Percentiles rank a stretch among this genome's conserved stretches.
Evolutionary conservation across 768 basidiomycete genomes (phyloP).

Genomic region (Coprinopsis marcescibilis): DNA sequence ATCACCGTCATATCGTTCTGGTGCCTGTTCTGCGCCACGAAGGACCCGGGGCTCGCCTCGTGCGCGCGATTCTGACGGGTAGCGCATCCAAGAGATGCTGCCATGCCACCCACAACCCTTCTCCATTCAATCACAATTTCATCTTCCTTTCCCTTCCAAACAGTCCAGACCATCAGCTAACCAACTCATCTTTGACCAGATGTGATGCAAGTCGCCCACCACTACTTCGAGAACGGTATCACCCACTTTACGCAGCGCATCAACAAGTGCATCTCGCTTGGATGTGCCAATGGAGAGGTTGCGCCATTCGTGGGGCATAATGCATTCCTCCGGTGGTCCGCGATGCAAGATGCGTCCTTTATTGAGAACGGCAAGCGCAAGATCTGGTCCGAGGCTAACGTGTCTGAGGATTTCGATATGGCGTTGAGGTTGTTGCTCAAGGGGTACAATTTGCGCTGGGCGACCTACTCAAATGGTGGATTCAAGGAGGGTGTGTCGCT

Average conservation of each 20-base stretch:
- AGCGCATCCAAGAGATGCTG: no score
- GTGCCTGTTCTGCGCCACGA: no score
- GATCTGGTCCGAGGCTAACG: slow-evolving; percentile 73
- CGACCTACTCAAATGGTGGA: slow-evolving; percentile 76
- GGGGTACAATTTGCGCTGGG: slow-evolving; percentile 75
- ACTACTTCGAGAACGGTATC: slow-evolving; percentile 89
- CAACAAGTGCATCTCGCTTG: slow-evolving; percentile 75
- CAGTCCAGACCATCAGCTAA: not conserved
- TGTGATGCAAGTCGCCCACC: slow-evolving; percentile 84
- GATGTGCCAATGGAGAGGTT: slow-evolving; percentile 75
- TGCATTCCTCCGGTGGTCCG: slow-evolving; percentile 83
- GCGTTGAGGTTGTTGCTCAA: slow-evolving; percentile 62
- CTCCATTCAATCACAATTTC: not conserved
- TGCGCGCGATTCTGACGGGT: no score
- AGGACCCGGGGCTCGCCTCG: no score
- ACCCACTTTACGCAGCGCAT: slow-evolving; percentile 88
- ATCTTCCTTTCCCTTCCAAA: not conserved
- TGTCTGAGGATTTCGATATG: slow-evolving; percentile 79
- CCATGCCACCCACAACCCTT: not conserved
- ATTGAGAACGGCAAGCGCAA: slow-evolving; percentile 63
- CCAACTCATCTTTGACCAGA: slow-evolving; percentile 27
- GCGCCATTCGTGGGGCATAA: slow-evolving; percentile 85
- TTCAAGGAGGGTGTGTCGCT: slow-evolving; percentile 90
- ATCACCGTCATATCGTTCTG: no score
- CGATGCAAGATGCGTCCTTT: slow-evolving; percentile 79